Conservation (phyloP, 441 rosid species). For the Pelargonium myrrhifolium region DNA sequence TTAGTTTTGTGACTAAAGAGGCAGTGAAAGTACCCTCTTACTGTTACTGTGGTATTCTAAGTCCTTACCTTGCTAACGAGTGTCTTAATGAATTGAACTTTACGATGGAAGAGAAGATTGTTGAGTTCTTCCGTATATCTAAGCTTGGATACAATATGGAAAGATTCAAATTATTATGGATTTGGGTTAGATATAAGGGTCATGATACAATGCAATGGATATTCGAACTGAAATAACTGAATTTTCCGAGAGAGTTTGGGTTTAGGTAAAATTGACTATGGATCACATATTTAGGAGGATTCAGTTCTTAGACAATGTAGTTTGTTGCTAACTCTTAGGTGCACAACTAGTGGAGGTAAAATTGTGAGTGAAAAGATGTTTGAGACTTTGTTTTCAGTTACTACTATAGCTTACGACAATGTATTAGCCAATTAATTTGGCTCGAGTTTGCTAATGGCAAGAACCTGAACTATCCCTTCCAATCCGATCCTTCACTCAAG, state of each 20-base stretch:
- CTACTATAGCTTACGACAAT: constrained; percentile 76
- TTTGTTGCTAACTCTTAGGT: constrained; percentile 76
- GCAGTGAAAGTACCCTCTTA: constrained; percentile 72
- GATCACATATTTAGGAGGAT: constrained; percentile 80
- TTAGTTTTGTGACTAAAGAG: constrained; percentile 75
- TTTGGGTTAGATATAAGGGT: constrained; percentile 69
- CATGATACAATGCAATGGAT: constrained; percentile 81
- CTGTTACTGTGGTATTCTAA: constrained; percentile 74
- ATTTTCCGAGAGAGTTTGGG: constrained; percentile 48
- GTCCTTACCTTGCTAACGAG: constrained; percentile 80
- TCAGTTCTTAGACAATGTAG: constrained; percentile 84
- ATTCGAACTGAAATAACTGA: constrained; percentile 57
- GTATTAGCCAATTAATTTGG: constrained; percentile 64
- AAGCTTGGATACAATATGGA: constrained; percentile 57
- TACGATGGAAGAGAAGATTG: constrained; percentile 61
- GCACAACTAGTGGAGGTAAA: constrained; percentile 71
- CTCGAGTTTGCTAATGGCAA: no score
- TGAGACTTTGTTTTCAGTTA: constrained; percentile 89
- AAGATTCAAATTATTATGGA: constrained; percentile 72
- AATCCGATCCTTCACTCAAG: constrained; percentile 91
- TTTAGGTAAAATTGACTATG: constrained; percentile 68
- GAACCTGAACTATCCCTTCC: no score
- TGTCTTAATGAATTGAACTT: constrained; percentile 80
- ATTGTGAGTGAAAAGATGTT: constrained; percentile 71
- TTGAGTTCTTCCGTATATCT: constrained; percentile 61